Percentiles rank a stretch among this genome's conserved stretches.
Conservation (phyloP, 768 basidiomycete species). For the Coprinopsis cinerea region DNA sequence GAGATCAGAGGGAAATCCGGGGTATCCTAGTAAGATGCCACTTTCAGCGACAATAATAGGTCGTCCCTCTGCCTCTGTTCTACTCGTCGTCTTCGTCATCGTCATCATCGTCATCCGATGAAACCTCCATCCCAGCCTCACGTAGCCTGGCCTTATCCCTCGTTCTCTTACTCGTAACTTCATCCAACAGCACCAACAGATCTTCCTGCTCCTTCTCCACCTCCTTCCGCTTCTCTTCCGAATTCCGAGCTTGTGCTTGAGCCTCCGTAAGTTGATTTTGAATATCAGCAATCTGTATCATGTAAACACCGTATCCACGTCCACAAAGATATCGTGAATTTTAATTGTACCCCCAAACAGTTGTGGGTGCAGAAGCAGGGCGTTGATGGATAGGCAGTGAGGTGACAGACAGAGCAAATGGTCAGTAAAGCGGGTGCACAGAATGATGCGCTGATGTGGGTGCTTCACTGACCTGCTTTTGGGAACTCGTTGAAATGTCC, state of each 20-base stretch:
- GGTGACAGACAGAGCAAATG: not conserved
- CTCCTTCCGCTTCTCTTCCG: slow-evolving; percentile 68
- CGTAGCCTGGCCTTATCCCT: slow-evolving; percentile 76
- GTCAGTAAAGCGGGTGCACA: slow-evolving; percentile 17
- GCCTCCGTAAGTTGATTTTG: slow-evolving; percentile 35
- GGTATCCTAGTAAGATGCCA: not conserved
- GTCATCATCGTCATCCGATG: slow-evolving; percentile 84
- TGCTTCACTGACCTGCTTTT: slow-evolving; percentile 32
- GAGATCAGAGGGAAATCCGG: too few relatives aligned
- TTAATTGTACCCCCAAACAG: too few relatives aligned
- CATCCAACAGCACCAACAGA: slow-evolving; percentile 86
- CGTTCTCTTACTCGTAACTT: slow-evolving; percentile 79
- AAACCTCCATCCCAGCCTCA: slow-evolving; percentile 77
- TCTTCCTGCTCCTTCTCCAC: slow-evolving; percentile 97
- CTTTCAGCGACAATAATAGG: not conserved
- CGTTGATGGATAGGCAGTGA: not conserved
- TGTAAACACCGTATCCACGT: not conserved
- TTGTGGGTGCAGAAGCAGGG: not conserved
- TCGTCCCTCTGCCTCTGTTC: not conserved
- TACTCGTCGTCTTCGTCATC: slow-evolving; percentile 30
- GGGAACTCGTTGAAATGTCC: slow-evolving; percentile 21
- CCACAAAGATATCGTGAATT: not conserved
- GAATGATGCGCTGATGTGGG: too few relatives aligned
- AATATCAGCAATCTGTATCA: slow-evolving; percentile 38
- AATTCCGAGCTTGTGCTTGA: slow-evolving; percentile 35